Conservation (phyloP, 805 yeast species). For the Candida qinlingensis region DNA sequence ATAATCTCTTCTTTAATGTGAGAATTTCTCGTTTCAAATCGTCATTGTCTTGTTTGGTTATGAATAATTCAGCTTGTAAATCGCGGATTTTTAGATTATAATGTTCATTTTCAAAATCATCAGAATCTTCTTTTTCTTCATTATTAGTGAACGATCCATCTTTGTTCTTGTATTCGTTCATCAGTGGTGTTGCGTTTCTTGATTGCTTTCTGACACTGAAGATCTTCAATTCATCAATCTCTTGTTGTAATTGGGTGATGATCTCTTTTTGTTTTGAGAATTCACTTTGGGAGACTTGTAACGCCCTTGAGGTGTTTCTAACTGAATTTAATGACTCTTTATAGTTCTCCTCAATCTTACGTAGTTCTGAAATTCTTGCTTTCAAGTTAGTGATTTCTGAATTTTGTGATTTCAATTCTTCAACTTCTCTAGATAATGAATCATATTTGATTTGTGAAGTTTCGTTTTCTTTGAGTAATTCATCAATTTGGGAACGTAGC, state of each 20-base stretch:
- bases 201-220: constrained; percentile 37
- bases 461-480: constrained; percentile 43
- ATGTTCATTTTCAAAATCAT: constrained; percentile 42
- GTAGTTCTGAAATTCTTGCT: constrained; percentile 30
- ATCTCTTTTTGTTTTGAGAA: constrained; percentile 51
- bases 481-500: constrained; percentile 53
- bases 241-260: constrained; percentile 51
- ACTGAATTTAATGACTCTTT: constrained; percentile 67
- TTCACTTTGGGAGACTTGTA: constrained; percentile 70
- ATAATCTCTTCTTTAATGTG: constrained; percentile 53
- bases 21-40: constrained; percentile 60
- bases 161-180: constrained; percentile 18
- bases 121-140: constrained; percentile 23
- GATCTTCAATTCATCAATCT: constrained; percentile 64
- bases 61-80: constrained; percentile 76
- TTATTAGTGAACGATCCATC: not conserved
- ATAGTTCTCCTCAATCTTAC: constrained; percentile 57
- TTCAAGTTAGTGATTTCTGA: constrained; percentile 27
- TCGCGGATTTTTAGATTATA: constrained; percentile 75
- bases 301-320: constrained; percentile 68
- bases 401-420: constrained; percentile 20
- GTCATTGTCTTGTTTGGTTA: constrained; percentile 79
- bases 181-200: constrained; percentile 21
- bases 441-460: constrained; percentile 30
- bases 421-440: constrained; percentile 31